These are phyloP conservation scores for Neopestalotiopsis sp. DNA, from an alignment of 2,329 filamentous ascomycete genomes.

Conservation along the genomic window DNA sequence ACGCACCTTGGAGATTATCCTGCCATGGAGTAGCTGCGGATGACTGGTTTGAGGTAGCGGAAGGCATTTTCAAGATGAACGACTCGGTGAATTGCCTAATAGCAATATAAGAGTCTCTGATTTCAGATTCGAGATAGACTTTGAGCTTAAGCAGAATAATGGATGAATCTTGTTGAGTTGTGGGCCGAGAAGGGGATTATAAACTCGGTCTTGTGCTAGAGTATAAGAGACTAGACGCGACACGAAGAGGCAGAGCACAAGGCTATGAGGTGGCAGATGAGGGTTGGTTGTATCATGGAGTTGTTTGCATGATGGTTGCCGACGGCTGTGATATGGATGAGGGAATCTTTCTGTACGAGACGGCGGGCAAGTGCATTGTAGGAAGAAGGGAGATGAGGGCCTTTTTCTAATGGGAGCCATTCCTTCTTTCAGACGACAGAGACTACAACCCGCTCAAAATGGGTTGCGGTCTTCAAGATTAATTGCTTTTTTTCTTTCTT, in stretches of 20 bases:
- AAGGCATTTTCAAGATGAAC: constrained; percentile 32
- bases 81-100: background rate
- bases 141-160: background rate
- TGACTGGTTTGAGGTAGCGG: constrained; percentile 24
- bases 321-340: constrained; percentile 37
- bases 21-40: constrained; percentile 52
- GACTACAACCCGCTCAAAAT: background rate
- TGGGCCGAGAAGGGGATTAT: background rate
- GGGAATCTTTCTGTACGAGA: constrained; percentile 33
- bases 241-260: background rate
- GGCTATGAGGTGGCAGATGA: constrained; percentile 33
- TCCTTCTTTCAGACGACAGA: background rate
- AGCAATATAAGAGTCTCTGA: background rate
- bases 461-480: background rate
- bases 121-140: background rate
- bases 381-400: constrained; percentile 29
- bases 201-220: background rate
- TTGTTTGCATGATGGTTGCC: constrained; percentile 37
- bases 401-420: constrained; percentile 17
- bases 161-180: background rate
- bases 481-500: constrained; percentile 15
- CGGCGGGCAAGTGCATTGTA: constrained; percentile 39
- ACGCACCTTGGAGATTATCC: constrained; percentile 60
- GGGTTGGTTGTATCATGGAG: constrained; percentile 26
- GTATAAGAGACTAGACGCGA: background rate